A percentile compares a stretch with the other conserved stretches of the same genome.
phyloP scores from a whole-genome alignment of 148 eudicot genomes.

The Heliamphora exappendiculata region DNA sequence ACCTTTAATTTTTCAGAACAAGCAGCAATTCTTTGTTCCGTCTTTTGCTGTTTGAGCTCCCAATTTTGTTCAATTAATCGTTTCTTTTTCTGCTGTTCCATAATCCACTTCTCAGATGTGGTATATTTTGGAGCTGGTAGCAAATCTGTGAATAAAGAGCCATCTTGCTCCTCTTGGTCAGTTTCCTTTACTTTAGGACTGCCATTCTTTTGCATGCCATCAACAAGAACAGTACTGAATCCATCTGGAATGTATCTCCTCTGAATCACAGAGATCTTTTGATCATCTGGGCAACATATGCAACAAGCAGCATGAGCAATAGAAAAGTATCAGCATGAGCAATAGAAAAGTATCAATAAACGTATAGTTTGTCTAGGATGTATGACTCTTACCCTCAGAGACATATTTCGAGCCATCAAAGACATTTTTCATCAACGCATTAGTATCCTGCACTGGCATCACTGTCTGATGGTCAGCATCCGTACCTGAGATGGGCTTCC shows the following conservation, averaged over 20 bases:
- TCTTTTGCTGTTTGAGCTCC: slow-evolving; percentile 61
- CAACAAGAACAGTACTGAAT: slow-evolving; percentile 22
- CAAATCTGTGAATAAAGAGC: slow-evolving; percentile 26
- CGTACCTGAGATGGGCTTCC: slow-evolving; percentile 42
- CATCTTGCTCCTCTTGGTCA: slow-evolving; percentile 47
- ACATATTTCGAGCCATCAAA: slow-evolving; percentile 23
- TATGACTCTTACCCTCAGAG: slow-evolving; percentile 33
- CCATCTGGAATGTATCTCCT: slow-evolving; percentile 28
- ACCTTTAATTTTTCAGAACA: slow-evolving; percentile 80
- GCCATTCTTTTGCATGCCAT: slow-evolving; percentile 27
- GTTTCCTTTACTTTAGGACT: slow-evolving; percentile 26
- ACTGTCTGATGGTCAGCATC: slow-evolving; percentile 32
- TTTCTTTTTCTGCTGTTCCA: slow-evolving; percentile 64
- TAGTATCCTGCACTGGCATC: slow-evolving; percentile 35
- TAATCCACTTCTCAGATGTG: slow-evolving; percentile 76
- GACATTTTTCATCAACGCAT: slow-evolving; percentile 24
- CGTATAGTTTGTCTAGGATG: not conserved
- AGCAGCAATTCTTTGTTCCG: slow-evolving; percentile 55
- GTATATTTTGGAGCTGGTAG: slow-evolving; percentile 59
- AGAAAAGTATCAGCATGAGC: slow-evolving; percentile 15
- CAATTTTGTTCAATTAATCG: slow-evolving; percentile 47
- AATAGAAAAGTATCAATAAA: slow-evolving; percentile 14
- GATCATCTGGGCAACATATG: slow-evolving; percentile 22
- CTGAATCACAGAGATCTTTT: slow-evolving; percentile 21
- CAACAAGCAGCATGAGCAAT: slow-evolving; percentile 14